These are phyloP conservation scores for Pisolithus tinctorius DNA, from an alignment of 768 basidiomycete species.

Conservation along the genomic window DNA sequence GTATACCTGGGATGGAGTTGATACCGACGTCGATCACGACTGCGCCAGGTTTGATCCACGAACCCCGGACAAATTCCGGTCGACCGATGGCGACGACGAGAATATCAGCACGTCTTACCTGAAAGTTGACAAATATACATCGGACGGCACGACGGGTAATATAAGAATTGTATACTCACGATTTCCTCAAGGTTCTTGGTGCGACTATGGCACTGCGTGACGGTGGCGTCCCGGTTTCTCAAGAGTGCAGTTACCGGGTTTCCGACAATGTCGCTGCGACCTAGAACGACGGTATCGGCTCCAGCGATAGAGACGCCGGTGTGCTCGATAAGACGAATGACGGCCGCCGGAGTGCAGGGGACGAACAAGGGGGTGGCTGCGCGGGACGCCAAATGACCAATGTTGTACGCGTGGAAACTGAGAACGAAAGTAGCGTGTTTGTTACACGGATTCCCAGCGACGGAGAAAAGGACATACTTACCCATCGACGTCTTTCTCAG, in stretches of 20 bases:
- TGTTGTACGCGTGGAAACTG: slow-evolving; percentile 98
- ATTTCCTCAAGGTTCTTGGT: slow-evolving; percentile 77
- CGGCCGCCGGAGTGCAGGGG: slow-evolving; percentile 93
- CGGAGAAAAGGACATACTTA: slow-evolving; percentile 28
- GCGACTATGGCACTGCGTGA: slow-evolving; percentile 94
- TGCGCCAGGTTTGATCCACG: slow-evolving; percentile 93
- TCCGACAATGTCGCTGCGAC: slow-evolving; percentile 96
- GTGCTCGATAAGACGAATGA: slow-evolving; percentile 83
- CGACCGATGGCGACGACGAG: slow-evolving; percentile 96
- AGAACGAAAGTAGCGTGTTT: background rate
- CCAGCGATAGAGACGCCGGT: slow-evolving; percentile 77
- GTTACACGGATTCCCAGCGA: background rate
- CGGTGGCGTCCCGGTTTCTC: slow-evolving; percentile 85
- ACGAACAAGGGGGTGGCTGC: slow-evolving; percentile 84
- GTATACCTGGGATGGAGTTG: slow-evolving; percentile 84
- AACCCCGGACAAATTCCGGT: slow-evolving; percentile 83
- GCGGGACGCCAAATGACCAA: slow-evolving; percentile 88
- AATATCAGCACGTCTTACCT: slow-evolving; percentile 87
- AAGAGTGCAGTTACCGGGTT: slow-evolving; percentile 91
- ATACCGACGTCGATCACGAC: slow-evolving; percentile 98
- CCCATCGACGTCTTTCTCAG: slow-evolving; percentile 97
- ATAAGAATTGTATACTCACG: slow-evolving; percentile 38
- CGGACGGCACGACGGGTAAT: slow-evolving; percentile 4
- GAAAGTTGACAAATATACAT: background rate
- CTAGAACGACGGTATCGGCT: slow-evolving; percentile 84